Evolutionary conservation across 768 basidiomycete genomes (phyloP).

Genomic region (Pisolithus albus): DNA sequence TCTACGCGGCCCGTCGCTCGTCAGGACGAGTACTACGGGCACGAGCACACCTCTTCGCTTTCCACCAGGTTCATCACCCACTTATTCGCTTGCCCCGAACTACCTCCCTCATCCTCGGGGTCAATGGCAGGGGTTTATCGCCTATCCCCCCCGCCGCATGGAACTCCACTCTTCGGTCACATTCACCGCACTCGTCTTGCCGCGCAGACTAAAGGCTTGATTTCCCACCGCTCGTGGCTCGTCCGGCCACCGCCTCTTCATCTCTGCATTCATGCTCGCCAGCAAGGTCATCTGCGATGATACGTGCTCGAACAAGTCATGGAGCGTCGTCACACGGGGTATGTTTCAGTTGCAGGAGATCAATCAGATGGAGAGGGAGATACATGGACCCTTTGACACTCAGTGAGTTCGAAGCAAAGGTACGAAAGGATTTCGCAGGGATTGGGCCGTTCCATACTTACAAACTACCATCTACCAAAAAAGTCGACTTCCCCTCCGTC

Average conservation of each 20-base stretch:
- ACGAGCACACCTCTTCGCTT: not conserved
- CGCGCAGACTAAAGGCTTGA: slow-evolving; percentile 60
- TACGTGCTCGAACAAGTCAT: slow-evolving; percentile 89
- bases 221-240: slow-evolving; percentile 72
- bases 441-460: slow-evolving; percentile 57
- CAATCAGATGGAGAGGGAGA: slow-evolving; percentile 78
- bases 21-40: too few relatives aligned
- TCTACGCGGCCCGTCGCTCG: slow-evolving; percentile 24
- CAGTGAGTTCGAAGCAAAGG: slow-evolving; percentile 51
- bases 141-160: too few relatives aligned
- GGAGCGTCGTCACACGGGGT: slow-evolving; percentile 84
- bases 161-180: too few relatives aligned
- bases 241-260: slow-evolving; percentile 64
- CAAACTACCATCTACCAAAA: slow-evolving; percentile 50
- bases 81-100: slow-evolving; percentile 49
- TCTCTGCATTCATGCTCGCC: slow-evolving; percentile 69
- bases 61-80: slow-evolving; percentile 62
- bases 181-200: slow-evolving; percentile 33
- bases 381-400: slow-evolving; percentile 64
- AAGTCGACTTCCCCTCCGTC: slow-evolving; percentile 42
- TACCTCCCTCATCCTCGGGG: slow-evolving; percentile 44
- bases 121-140: not conserved
- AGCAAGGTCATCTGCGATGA: slow-evolving; percentile 85
- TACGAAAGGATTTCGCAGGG: slow-evolving; percentile 54
- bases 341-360: slow-evolving; percentile 75